Percentiles rank a stretch among this genome's conserved stretches.
phyloP scores from a whole-genome alignment of 1,139 yeast genomes.

The Debaryomyces udenii region DNA sequence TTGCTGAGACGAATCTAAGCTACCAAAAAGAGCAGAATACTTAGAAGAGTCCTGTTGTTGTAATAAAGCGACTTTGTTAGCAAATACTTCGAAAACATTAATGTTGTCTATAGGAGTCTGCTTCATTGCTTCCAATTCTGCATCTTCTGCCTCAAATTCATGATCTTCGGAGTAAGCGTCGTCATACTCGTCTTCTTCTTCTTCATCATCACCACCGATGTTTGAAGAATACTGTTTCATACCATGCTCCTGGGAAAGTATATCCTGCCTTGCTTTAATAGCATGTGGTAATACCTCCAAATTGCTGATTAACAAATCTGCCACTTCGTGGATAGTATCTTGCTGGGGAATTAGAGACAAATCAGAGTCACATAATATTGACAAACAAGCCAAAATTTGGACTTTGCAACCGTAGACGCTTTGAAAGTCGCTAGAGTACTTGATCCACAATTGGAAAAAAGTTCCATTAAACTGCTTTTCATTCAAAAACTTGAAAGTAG shows the following conservation, averaged over 20 bases:
- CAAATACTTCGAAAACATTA: constrained; percentile 51
- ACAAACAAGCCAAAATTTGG: constrained; percentile 48
- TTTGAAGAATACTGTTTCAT: constrained; percentile 28
- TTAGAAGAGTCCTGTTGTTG: constrained; percentile 38
- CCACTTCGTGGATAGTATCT: constrained; percentile 45
- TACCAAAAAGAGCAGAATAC: constrained; percentile 43
- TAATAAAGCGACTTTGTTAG: constrained; percentile 28
- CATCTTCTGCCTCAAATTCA: constrained; percentile 52
- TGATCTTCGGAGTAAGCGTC: constrained; percentile 37
- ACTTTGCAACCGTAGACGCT: constrained; percentile 61
- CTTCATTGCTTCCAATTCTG: constrained; percentile 56
- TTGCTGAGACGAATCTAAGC: constrained; percentile 38
- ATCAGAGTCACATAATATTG: constrained; percentile 35
- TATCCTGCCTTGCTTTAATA: constrained; percentile 47
- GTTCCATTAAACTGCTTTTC: constrained; percentile 39
- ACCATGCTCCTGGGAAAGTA: constrained; percentile 40
- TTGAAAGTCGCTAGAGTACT: constrained; percentile 49
- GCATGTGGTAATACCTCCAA: constrained; percentile 52
- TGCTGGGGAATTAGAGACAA: constrained; percentile 31
- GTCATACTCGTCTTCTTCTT: constrained; percentile 33
- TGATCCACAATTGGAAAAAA: constrained; percentile 53
- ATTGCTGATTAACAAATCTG: constrained; percentile 43
- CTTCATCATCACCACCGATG: constrained; percentile 22
- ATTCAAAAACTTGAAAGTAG: constrained; percentile 40
- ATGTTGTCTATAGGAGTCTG: constrained; percentile 54